Evolutionary conservation across 306 rosid genomes (phyloP), one percentile per base, ranked within the genome.

Genomic region (Purshia tridentata): DNA sequence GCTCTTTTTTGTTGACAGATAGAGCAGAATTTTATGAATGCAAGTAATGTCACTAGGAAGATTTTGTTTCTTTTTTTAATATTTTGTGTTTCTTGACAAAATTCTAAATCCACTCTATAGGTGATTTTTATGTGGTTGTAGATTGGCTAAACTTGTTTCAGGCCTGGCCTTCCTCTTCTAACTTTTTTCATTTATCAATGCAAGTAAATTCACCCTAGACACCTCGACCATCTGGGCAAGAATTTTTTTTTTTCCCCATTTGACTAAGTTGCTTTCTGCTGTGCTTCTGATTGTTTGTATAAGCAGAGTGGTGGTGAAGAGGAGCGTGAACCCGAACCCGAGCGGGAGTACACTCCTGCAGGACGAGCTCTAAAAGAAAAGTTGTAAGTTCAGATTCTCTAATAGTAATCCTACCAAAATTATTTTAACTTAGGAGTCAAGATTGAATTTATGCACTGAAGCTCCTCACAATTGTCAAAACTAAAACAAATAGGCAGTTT

Each of bases 301-400:
- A 69, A 75, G 74, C 98, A 91, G 99, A 84, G 92, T 84, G 90
- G 91, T 22, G 95, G 83, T 23, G 97, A 91, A 71, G 92, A 88
- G 67, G 99, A 88, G 61, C 85, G 74, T 65, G 92, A 67, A 64
- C 97, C 85, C 8, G 98, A 86, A 77, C 99, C 97, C 35, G 99
- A 80, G 82, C 91, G 89, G 63, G 98, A 91, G 77, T 95, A 95
- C 79, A 95, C 99, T 46, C 91, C 97, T 15, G 99, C 99, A 47
- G 99, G 99, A 78, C 93, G 98, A 54, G 97, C 99, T 74, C 84
- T 88, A 67, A 95, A 87, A 80, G 80, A 75, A 73, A 95, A 95
- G 77, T 95, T 51, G 99, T 95, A 87, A 80, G 99, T 81, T 52
- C 20, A 83, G 19, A 49, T 65, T 77, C 62, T 48, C 62, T 67